These are phyloP conservation scores for Pyrenochaeta sp. DNA, from an alignment of 2,329 filamentous ascomycete species.

Conservation along the genomic window DNA sequence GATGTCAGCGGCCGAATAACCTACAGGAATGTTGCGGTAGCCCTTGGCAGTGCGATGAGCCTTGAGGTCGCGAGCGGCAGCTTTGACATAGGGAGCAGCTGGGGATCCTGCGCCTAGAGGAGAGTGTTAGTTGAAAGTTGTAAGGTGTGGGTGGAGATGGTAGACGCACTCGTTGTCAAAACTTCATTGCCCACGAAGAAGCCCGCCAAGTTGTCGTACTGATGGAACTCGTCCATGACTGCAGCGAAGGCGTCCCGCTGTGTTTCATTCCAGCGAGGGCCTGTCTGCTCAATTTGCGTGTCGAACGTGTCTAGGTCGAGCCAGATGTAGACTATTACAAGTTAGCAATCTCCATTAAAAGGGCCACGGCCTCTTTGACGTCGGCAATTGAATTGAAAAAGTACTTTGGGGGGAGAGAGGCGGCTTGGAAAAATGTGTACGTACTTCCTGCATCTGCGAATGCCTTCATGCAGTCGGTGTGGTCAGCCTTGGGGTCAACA, in stretches of 20 bases:
- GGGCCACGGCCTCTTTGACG: too few relatives aligned
- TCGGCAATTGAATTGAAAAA: too few relatives aligned
- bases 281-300: constrained; percentile 70
- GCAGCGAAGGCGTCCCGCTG: constrained; percentile 72
- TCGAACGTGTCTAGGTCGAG: constrained; percentile 77
- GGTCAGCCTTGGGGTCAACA: constrained; percentile 74
- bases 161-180: constrained; percentile 60
- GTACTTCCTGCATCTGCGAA: constrained; percentile 68
- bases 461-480: constrained; percentile 80
- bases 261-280: constrained; percentile 74
- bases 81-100: constrained; percentile 83
- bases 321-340: constrained; percentile 78
- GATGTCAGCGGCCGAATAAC: constrained; percentile 89
- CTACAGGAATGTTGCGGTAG: constrained; percentile 82
- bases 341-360: neutral
- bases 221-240: constrained; percentile 79
- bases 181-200: constrained; percentile 87
- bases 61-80: constrained; percentile 82
- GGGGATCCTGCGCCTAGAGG: constrained; percentile 56
- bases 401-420: neutral
- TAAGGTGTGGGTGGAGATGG: neutral
- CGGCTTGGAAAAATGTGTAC: neutral
- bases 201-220: constrained; percentile 80
- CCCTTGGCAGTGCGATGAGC: constrained; percentile 76
- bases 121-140: constrained; percentile 14